A percentile compares a stretch with the other conserved stretches of the same genome.
Evolutionary conservation across 139 green algal genomes (phyloP).

Genomic region (Coelastrella sp.): DNA sequence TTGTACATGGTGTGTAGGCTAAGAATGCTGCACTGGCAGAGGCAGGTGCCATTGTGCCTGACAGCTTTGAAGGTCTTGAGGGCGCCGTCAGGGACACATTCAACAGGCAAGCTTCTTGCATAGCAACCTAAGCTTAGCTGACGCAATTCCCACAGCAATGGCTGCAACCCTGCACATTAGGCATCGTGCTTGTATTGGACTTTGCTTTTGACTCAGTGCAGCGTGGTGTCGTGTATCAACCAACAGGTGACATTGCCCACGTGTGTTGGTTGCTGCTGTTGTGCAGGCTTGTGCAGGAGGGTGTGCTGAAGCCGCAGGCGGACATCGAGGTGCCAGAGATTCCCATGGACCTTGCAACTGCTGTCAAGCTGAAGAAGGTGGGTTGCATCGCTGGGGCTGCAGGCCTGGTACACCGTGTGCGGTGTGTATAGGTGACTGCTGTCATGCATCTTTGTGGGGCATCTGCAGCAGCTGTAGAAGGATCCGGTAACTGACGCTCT

Average conservation of each 20-base stretch:
- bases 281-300: conserved; percentile 43
- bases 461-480: too few species aligned
- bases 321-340: conserved; percentile 76
- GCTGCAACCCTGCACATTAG: background rate
- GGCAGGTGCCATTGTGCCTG: conserved; percentile 89
- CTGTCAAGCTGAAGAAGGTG: conserved; percentile 87
- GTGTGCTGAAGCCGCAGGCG: conserved; percentile 56
- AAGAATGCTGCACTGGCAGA: conserved; percentile 91
- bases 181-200: too few species aligned
- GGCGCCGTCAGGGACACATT: conserved; percentile 64
- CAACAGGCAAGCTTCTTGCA: background rate
- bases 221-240: background rate
- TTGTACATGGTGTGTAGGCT: conserved; percentile 60
- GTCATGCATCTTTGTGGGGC: too few species aligned
- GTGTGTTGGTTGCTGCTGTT: background rate
- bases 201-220: background rate
- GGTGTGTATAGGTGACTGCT: too few species aligned
- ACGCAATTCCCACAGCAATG: background rate
- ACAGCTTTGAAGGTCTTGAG: conserved; percentile 93
- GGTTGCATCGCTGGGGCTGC: background rate
- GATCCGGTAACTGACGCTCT: too few species aligned
- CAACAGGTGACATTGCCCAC: background rate
- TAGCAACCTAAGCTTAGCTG: too few species aligned
- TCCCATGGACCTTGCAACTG: conserved; percentile 82
- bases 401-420: background rate